Percentiles rank a stretch among this genome's conserved stretches.
These are phyloP conservation scores for Candida taoyuanica DNA, from an alignment of 805 yeast genomes.

Conservation along the genomic window DNA sequence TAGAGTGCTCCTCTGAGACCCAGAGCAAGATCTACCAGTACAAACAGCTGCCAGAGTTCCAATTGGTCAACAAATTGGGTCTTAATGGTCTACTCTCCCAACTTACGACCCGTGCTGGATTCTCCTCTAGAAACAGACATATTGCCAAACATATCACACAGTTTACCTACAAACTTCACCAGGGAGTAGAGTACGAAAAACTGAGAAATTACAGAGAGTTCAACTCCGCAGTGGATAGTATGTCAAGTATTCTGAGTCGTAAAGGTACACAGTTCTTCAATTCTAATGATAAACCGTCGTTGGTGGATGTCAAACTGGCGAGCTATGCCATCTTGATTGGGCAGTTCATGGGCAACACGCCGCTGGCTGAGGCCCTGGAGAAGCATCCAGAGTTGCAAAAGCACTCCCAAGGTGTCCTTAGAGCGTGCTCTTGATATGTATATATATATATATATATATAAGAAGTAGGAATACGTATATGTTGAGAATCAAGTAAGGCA, in stretches of 20 bases:
- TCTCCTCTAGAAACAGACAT: constrained; percentile 34
- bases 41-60: constrained; percentile 9
- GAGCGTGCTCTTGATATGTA: constrained; percentile 7
- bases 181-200: constrained; percentile 15
- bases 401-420: constrained; percentile 18
- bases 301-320: constrained; percentile 30
- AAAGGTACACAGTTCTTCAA: constrained; percentile 16
- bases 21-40: constrained; percentile 24
- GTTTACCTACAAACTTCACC: constrained; percentile 7
- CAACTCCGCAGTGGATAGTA: constrained; percentile 22
- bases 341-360: constrained; percentile 16
- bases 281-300: constrained; percentile 19
- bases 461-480: neutral
- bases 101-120: constrained; percentile 31
- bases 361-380: constrained; percentile 5
- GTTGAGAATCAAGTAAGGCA: too few relatives aligned
- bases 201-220: constrained; percentile 22
- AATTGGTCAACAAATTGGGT: constrained; percentile 10
- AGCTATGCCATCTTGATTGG: constrained; percentile 28
- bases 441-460: neutral
- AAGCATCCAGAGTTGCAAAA: constrained; percentile 10
- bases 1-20: constrained; percentile 14
- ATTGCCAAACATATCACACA: constrained; percentile 16
- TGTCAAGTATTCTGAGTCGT: constrained; percentile 20
- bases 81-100: constrained; percentile 15